Evolutionary conservation across 1,139 yeast species (phyloP), one percentile per base, ranked within the genome.

Genomic region (Pichia sp.): DNA sequence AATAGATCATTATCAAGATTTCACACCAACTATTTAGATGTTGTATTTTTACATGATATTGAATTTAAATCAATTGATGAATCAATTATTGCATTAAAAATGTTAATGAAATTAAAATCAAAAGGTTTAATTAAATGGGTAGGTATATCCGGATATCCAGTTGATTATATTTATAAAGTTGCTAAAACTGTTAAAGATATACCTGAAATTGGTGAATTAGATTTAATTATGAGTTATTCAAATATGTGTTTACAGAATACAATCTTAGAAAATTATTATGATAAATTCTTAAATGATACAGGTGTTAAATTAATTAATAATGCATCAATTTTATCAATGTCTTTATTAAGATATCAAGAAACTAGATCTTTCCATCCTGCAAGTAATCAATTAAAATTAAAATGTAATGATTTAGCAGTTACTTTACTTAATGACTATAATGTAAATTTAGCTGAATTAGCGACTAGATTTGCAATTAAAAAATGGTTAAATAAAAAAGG

Each of bases 261-360:
- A n/a, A 62, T 55, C 9, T 66, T 87, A 40, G 67, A 70, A 32
- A 67, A 73, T 0, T 75, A 73, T 54, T 70, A 72, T 50, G 70
- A 71, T 6, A 66, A 65, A 43, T 79, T 87, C 54, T 61, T 71
- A 41, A 47, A 55, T 1, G 78, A 76, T 2, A 78, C 86, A 27
- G 76, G 78, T 2, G 67, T 90, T 25, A 68, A 71, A 50, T 64
- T 70, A 49, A 63, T 90, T 24, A 64, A 82, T 60, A 87, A 86
- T 59, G 97, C 94, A 2, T 85, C 96, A 0, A 89, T 94, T 37
- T 69, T 90, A 51, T 80, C 92, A 49, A 90, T 90, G 97, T 86
- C 96, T 2, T 64, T 90, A 47, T 68, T 90, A 47, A 73, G 95
- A 51, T 74, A 83, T 0, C 79, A 71, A 26, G 67, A 71, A 26